These are phyloP conservation scores for Lepidium africanum DNA, from an alignment of 345 rosid species.

Conservation along the genomic window DNA sequence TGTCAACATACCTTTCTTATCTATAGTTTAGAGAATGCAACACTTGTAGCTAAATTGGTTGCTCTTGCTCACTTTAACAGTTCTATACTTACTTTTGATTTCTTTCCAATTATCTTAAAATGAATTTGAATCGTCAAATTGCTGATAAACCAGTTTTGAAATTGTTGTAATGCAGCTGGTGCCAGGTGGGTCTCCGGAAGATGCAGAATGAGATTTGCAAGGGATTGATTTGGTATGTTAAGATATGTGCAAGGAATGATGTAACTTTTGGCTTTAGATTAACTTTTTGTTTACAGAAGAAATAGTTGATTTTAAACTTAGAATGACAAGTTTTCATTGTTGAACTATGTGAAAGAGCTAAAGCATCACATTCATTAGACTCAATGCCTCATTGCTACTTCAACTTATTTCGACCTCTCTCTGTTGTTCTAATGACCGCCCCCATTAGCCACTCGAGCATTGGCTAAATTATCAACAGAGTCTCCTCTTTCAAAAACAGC, in stretches of 20 bases:
- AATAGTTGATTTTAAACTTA: constrained; percentile 1
- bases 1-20: constrained; percentile 23
- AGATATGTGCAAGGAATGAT: background rate
- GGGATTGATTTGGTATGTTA: background rate
- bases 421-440: constrained; percentile 32
- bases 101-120: background rate
- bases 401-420: constrained; percentile 16
- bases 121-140: background rate
- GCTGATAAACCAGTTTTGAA: background rate
- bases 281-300: background rate
- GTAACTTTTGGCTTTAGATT: constrained; percentile 12
- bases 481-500: constrained; percentile 89
- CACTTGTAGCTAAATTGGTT: background rate
- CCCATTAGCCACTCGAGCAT: constrained; percentile 31
- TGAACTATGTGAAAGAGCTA: background rate
- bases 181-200: constrained; percentile 89
- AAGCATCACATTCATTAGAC: background rate
- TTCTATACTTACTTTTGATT: background rate
- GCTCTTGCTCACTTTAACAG: background rate
- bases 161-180: constrained; percentile 61
- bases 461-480: constrained; percentile 41
- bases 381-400: background rate
- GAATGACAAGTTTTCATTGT: background rate
- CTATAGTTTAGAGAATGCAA: background rate
- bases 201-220: constrained; percentile 23